phyloP scores from a whole-genome alignment of 75 land plant genomes.

The Pinus tabuliformis region DNA sequence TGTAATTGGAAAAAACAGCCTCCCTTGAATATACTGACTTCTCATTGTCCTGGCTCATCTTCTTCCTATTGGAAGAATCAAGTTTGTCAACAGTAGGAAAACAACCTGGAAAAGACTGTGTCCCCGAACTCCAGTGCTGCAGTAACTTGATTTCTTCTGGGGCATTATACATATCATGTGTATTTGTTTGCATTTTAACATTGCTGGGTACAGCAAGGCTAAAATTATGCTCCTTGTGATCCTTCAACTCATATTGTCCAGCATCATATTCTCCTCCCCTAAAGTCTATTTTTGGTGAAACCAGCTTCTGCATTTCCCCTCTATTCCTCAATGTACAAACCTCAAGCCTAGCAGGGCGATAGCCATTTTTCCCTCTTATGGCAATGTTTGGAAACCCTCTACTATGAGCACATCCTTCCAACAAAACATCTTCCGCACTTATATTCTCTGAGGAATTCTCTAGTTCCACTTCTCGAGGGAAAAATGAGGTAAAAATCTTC shows the following conservation, averaged over 20 bases:
- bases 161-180: neutral
- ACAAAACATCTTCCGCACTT: neutral
- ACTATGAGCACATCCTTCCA: neutral
- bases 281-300: neutral
- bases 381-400: neutral
- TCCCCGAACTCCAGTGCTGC: neutral
- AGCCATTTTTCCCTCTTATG: neutral
- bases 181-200: neutral
- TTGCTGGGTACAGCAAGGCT: neutral
- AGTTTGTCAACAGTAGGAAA: slow-evolving; percentile 2
- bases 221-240: neutral
- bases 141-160: neutral
- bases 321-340: neutral
- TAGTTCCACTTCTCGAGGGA: neutral
- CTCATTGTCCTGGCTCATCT: neutral
- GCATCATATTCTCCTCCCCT: neutral
- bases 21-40: neutral
- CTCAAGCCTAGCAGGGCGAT: neutral
- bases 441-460: neutral
- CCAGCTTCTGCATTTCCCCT: neutral
- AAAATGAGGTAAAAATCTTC: slow-evolving; percentile 1
- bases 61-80: neutral
- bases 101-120: neutral
- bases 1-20: neutral
- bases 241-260: neutral